Base-by-base conservation (phyloP, 441 rosid species). In the Jatropha multifida region DNA sequence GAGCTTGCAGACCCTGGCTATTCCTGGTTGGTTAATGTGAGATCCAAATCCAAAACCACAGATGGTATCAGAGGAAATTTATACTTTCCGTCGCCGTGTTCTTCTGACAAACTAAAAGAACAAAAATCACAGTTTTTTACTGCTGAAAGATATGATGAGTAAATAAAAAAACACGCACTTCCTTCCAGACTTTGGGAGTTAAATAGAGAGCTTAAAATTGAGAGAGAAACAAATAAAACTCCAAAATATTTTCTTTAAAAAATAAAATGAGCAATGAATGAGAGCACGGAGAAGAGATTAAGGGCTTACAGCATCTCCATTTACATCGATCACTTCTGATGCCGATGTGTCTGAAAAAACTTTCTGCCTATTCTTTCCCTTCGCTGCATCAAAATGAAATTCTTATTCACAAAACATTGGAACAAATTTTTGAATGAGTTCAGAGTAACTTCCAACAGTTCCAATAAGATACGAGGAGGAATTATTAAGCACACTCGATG, bases 271-370 rank as follows among this genome's bases (percentile, higher is more conserved):
- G 52, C 17, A 52, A 59, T 5, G 13, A 18, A 68, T 17, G 8
- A 62, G 67, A 69, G 59, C 3, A 38, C 40, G 56, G 13, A 26
- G 67, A 62, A n/a, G 17, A 2, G 4, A 32, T 48, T 5, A 6
- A 48, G 41, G 58, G 56, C 87, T 86, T 78, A 86, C 89, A 75
- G 65, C 52, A 68, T 82, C 83, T 49, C 78, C 79, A 48, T 74
- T 77, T 63, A 71, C 75, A 42, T 83, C 61, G 40, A 20, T 52
- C 51, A 76, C 68, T 74, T 83, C 85, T 38, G 86, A 78, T 63
- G 55, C 79, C 11, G 80, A 78, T 26, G 68, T 75, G 17, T 78
- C 81, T 17, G 48, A 69, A 52, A 46, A 74, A 62, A 55, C 49
- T 40, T 75, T 64, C 62, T 27, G 77, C 70, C 77, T 72, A 73